Evolutionary conservation across 2,329 filamentous ascomycete species (phyloP).

Genomic region (Penicillium sp.): DNA sequence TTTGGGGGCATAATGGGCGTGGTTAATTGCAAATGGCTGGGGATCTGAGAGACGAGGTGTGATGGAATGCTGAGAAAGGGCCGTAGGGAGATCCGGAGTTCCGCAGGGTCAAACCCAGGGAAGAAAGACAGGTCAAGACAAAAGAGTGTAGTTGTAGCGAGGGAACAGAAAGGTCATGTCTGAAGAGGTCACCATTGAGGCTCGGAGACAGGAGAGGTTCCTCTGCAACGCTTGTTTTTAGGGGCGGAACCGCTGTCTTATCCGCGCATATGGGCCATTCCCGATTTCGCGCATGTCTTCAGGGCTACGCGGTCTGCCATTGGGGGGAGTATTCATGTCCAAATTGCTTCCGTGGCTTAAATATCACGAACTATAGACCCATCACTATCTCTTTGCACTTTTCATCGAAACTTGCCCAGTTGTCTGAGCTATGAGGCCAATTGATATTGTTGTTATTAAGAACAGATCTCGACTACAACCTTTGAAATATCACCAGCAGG

Average conservation of each 20-base stretch:
- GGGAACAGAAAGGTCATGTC: neutral
- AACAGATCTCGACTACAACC: neutral
- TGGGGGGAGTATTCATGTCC: too few relatives aligned
- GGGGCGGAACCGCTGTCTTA: slow-evolving; percentile 7
- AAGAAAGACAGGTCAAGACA: neutral
- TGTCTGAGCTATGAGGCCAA: neutral
- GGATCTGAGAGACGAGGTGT: neutral
- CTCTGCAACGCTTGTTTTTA: slow-evolving; percentile 11
- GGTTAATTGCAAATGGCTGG: neutral
- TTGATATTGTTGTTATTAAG: neutral
- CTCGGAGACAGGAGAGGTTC: slow-evolving; percentile 2
- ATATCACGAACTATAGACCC: neutral
- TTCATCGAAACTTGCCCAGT: neutral
- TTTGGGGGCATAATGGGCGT: slow-evolving; percentile 39
- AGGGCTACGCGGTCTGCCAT: too few relatives aligned
- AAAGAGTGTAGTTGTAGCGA: neutral
- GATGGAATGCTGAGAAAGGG: slow-evolving; percentile 12
- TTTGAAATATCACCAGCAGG: too few relatives aligned
- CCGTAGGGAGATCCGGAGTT: neutral
- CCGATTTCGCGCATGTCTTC: too few relatives aligned
- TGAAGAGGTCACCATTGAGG: slow-evolving; percentile 6
- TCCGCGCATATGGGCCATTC: neutral
- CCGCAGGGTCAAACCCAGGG: slow-evolving; percentile 4
- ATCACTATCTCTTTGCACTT: neutral
- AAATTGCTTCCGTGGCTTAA: neutral